Evolutionary conservation across 2,329 filamentous ascomycete genomes (phyloP).

Genomic region (Neopestalotiopsis sp.): DNA sequence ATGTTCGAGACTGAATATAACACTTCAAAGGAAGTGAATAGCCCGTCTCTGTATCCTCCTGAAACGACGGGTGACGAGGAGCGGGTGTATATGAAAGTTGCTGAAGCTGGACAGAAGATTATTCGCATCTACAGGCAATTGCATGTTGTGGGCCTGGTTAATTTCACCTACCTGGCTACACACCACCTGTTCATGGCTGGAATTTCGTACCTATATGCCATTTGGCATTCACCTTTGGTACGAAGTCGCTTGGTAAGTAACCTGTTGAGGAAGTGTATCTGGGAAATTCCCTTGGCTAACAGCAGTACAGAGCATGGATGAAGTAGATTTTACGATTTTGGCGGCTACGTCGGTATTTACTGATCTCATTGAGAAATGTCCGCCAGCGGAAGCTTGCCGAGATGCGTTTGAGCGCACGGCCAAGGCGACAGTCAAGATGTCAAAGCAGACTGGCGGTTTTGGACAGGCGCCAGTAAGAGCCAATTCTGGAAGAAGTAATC

Average conservation of each 20-base stretch:
- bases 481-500: slow-evolving; percentile 33
- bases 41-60: slow-evolving; percentile 64
- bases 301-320: slow-evolving; percentile 75
- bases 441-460: slow-evolving; percentile 84
- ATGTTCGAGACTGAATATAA: slow-evolving; percentile 82
- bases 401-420: slow-evolving; percentile 96
- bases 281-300: slow-evolving; percentile 31
- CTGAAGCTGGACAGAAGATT: slow-evolving; percentile 92
- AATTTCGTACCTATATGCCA: slow-evolving; percentile 94
- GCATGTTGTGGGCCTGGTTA: slow-evolving; percentile 86
- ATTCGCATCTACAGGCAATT: slow-evolving; percentile 88
- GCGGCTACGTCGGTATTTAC: slow-evolving; percentile 91
- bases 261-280: slow-evolving; percentile 20
- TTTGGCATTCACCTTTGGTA: slow-evolving; percentile 93
- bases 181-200: slow-evolving; percentile 98
- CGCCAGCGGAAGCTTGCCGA: slow-evolving; percentile 90
- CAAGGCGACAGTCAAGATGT: slow-evolving; percentile 95
- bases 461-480: slow-evolving; percentile 50
- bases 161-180: slow-evolving; percentile 94
- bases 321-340: slow-evolving; percentile 96
- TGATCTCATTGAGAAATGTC: slow-evolving; percentile 92
- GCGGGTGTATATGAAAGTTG: slow-evolving; percentile 90
- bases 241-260: slow-evolving; percentile 81
- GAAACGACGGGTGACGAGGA: slow-evolving; percentile 85
- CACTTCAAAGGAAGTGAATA: slow-evolving; percentile 68